Conservation (phyloP, 345 rosid species). For the Eucalyptus caleyi region DNA sequence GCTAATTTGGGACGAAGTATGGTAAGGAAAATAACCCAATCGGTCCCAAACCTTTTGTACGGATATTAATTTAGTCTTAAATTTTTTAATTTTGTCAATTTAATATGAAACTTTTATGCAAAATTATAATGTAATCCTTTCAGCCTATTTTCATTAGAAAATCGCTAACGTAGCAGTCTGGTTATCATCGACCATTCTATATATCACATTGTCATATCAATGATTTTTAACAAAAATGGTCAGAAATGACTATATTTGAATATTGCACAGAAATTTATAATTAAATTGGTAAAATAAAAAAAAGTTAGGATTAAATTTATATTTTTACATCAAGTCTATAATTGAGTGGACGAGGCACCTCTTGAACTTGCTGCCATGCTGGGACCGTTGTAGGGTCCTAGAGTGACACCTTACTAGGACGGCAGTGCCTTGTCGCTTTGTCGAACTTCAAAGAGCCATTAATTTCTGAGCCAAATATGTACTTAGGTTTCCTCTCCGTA, state of each 20-base stretch:
- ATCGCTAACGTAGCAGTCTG: fast-evolving
- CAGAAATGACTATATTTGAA: background rate
- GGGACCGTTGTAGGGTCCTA: background rate
- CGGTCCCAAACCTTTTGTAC: background rate
- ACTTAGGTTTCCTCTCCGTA: background rate
- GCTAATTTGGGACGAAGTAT: background rate
- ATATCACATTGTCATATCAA: fast-evolving
- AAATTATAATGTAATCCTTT: background rate
- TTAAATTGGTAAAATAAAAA: background rate
- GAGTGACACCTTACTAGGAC: background rate
- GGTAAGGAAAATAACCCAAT: background rate
- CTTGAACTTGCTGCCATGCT: background rate
- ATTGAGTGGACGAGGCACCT: background rate
- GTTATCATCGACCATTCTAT: fast-evolving
- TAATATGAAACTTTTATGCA: fast-evolving
- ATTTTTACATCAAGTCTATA: background rate
- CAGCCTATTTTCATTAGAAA: fast-evolving
- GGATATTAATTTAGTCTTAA: fast-evolving
- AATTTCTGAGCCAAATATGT: background rate
- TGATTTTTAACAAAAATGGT: background rate
- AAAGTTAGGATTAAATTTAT: background rate
- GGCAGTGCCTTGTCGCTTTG: background rate
- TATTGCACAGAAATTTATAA: background rate
- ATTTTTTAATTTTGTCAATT: background rate
- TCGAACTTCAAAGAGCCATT: background rate